Base-by-base conservation (phyloP, 805 yeast species). In the Blastobotrys chiropterorum region DNA sequence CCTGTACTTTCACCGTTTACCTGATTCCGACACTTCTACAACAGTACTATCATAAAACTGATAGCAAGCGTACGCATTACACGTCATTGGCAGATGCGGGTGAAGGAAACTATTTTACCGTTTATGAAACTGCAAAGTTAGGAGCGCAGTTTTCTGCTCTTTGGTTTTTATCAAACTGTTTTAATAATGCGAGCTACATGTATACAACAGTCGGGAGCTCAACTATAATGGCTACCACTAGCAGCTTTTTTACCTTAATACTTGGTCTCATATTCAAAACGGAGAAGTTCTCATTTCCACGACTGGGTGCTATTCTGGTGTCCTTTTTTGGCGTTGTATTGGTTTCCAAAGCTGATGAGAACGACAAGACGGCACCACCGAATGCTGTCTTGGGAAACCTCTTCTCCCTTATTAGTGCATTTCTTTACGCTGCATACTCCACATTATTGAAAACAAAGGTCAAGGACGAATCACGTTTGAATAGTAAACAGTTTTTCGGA, bases 181-280 rank as follows among this genome's bases (percentile, higher is more conserved):
- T 87, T 51, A 89, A 94, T 31, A 94, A 94, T 68, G 88, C 96
- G 0, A 83, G 95, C 17, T 73, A 94, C 49, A 78, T 85, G 20
- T 94, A 85, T 67, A 94, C 99, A 0, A 83, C 90, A 11, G 99
- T 94, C 17, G 95, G 96, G 1, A 85, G 94, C 13, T 97, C 95
- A 62, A 94, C 98, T 2, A 92, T 94, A 20, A 70, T 94, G 40
- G 86, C 96, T 15, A 86, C 97, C 38, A 90, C 98, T 0, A 85
- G 95, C 3, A 86, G 96, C 5, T 90, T 94, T 65, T 94, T 94
- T 78, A 94, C 99, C 0, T 75, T 94, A 40, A 59, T 90, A 1
- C 77, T 92, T 6, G 98, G 98, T 1, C 80, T 83, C 50, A 56
- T 86, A 21, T 82, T 82, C 53, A 73, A 82, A 30, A 79, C 90